Evolutionary conservation across 257 asterid genomes (phyloP).

Genomic region (Lycium ferocissimum): DNA sequence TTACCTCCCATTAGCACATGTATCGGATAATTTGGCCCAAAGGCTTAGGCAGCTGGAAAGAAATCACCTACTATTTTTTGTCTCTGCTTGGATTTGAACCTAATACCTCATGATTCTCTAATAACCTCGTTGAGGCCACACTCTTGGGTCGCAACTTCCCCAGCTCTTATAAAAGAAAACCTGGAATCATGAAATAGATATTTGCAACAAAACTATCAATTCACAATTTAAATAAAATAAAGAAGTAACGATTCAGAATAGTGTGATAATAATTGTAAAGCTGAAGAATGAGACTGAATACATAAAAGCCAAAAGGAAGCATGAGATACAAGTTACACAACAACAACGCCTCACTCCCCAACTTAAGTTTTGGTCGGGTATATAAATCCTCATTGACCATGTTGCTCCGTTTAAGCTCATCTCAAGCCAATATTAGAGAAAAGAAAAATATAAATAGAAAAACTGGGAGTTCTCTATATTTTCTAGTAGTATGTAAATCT

Average conservation of each 20-base stretch:
- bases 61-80: not conserved
- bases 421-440: not conserved
- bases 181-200: not conserved
- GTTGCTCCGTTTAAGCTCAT: not conserved
- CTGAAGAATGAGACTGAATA: not conserved
- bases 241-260: not conserved
- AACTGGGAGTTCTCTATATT: not conserved
- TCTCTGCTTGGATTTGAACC: no score
- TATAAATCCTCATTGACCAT: not conserved
- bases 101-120: no score
- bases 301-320: not conserved
- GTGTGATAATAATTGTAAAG: not conserved
- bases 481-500: not conserved
- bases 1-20: not conserved
- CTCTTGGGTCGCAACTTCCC: not conserved
- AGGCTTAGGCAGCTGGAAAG: not conserved
- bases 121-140: no score
- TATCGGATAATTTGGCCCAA: not conserved
- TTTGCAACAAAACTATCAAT: not conserved
- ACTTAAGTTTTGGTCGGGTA: not conserved
- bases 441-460: not conserved
- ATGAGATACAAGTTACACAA: not conserved
- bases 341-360: not conserved
- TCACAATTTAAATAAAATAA: not conserved
- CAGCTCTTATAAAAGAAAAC: not conserved